These are phyloP conservation scores for Phellinidium pouzarii DNA, from an alignment of 1,284 basidiomycete genomes.

Conservation along the genomic window DNA sequence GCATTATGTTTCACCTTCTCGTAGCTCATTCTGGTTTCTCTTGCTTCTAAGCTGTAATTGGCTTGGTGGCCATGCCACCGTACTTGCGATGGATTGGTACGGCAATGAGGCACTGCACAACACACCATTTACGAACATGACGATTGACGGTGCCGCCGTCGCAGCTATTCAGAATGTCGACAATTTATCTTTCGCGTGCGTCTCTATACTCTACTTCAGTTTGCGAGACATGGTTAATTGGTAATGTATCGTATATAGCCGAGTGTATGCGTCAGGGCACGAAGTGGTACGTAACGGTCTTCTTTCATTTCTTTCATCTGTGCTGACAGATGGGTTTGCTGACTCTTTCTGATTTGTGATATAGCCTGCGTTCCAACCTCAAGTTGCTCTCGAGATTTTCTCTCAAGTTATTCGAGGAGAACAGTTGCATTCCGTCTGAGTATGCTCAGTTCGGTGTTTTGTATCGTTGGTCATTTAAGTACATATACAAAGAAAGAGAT, in stretches of 20 bases:
- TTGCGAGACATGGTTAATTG: not conserved
- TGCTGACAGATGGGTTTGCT: constrained; percentile 10
- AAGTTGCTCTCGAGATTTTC: constrained; percentile 49
- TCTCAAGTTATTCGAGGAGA: constrained; percentile 45
- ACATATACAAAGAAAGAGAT: no score
- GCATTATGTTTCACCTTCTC: not conserved
- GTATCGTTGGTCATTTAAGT: no score
- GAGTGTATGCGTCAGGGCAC: constrained; percentile 50
- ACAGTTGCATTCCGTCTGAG: constrained; percentile 47
- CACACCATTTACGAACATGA: constrained; percentile 53
- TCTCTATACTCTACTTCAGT: constrained; percentile 16
- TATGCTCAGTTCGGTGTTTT: no score
- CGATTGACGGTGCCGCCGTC: constrained; percentile 41
- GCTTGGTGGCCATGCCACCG: constrained; percentile 49
- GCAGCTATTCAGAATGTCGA: constrained; percentile 58
- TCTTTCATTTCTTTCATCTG: not conserved
- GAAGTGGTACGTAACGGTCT: constrained; percentile 41
- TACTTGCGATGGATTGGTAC: constrained; percentile 58
- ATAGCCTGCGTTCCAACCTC: constrained; percentile 54
- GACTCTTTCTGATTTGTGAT: no score
- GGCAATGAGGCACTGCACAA: constrained; percentile 42
- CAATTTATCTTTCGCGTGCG: constrained; percentile 57
- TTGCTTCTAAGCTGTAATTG: constrained; percentile 47
- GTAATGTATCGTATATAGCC: constrained; percentile 27
- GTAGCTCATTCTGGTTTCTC: not conserved